A percentile compares a stretch with the other conserved stretches of the same genome.
These are phyloP conservation scores for Pulveroboletus ravenelii DNA, from an alignment of 768 basidiomycete genomes.

Conservation along the genomic window DNA sequence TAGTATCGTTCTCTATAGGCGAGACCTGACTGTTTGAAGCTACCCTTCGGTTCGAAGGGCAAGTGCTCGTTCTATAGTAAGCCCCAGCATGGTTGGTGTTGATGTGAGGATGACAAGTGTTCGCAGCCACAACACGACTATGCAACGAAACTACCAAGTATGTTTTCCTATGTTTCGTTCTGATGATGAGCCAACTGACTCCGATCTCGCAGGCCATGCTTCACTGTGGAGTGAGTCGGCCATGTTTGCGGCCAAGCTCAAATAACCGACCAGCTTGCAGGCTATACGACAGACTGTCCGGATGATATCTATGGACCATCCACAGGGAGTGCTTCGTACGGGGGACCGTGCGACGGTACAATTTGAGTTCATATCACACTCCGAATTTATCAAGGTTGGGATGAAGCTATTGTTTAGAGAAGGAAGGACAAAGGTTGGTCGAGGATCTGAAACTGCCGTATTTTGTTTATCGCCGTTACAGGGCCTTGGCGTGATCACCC, in stretches of 20 bases:
- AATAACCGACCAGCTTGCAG: constrained; percentile 34
- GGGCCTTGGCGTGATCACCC: constrained; percentile 77
- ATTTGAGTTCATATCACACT: constrained; percentile 90
- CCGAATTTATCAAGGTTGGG: constrained; percentile 89
- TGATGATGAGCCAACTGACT: neutral
- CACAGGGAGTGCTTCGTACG: constrained; percentile 83
- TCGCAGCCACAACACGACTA: constrained; percentile 80
- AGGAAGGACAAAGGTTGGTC: constrained; percentile 84
- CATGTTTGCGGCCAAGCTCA: neutral
- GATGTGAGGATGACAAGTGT: constrained; percentile 1
- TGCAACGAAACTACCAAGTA: constrained; percentile 90
- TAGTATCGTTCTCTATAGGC: neutral
- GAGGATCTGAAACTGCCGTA: neutral
- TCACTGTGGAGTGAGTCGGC: constrained; percentile 73
- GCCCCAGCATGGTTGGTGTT: constrained; percentile 21
- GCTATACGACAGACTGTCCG: constrained; percentile 89
- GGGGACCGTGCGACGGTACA: constrained; percentile 93
- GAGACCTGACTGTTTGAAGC: constrained; percentile 38
- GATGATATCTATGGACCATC: constrained; percentile 87
- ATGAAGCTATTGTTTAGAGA: constrained; percentile 93
- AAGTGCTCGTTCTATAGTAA: constrained; percentile 89
- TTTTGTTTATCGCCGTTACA: constrained; percentile 25
- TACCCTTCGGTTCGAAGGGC: constrained; percentile 83
- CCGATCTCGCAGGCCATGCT: constrained; percentile 65
- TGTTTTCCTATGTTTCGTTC: constrained; percentile 11